A percentile compares a stretch with the other conserved stretches of the same genome.
These are phyloP conservation scores for Bipolaris oryzae DNA, from an alignment of 2,329 filamentous ascomycete species.

Conservation along the genomic window DNA sequence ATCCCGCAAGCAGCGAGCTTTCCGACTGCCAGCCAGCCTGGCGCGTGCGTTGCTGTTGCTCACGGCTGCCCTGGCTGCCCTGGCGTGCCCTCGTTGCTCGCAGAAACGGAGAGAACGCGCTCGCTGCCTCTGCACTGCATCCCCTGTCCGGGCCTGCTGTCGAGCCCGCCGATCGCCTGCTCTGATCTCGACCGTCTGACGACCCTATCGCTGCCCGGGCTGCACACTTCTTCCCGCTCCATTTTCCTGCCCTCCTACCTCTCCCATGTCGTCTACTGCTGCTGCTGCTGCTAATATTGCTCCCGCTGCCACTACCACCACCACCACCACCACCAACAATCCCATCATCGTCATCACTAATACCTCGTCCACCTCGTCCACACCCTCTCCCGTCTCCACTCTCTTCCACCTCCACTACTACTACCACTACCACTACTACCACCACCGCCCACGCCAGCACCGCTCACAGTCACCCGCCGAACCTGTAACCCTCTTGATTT, in stretches of 20 bases:
- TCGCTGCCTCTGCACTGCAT: not conserved
- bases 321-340: not conserved
- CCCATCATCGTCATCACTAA: not conserved
- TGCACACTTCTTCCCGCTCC: constrained; percentile 4
- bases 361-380: not conserved
- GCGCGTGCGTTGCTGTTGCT: not conserved
- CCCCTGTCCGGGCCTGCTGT: constrained; percentile 8
- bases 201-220: constrained; percentile 7
- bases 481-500: not conserved
- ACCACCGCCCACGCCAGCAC: not conserved
- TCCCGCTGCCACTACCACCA: not conserved
- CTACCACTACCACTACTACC: not conserved
- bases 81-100: not conserved
- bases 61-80: not conserved
- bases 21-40: constrained; percentile 3
- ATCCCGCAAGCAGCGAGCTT: constrained; percentile 8
- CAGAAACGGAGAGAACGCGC: not conserved
- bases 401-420: constrained; percentile 2
- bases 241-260: constrained; percentile 15
- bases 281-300: not conserved
- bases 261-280: constrained; percentile 15
- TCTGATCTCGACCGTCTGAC: constrained; percentile 9
- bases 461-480: not conserved
- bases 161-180: constrained; percentile 15
- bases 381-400: not conserved